phyloP scores from a whole-genome alignment of 208 protist species.

The Naegleria lovaniensis region DNA sequence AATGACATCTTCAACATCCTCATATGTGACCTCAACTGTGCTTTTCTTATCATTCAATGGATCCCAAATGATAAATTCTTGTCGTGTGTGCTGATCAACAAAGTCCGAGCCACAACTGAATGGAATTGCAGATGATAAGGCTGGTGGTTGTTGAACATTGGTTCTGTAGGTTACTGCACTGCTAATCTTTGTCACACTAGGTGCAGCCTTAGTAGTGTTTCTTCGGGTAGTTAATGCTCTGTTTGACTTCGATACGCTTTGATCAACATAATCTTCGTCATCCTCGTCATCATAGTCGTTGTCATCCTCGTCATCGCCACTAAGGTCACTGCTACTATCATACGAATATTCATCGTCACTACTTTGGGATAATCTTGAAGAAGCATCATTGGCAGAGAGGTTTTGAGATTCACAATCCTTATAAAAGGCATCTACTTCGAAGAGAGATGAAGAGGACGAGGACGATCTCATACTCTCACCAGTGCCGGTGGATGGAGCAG shows the following conservation, averaged over 20 bases:
- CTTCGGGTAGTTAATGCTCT: no score
- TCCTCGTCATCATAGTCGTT: background rate
- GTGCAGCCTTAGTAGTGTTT: no score
- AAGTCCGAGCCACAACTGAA: background rate
- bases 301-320: background rate
- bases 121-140: background rate
- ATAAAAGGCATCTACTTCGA: background rate
- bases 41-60: background rate
- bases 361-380: background rate
- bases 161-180: no score
- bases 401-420: background rate
- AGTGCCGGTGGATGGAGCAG: background rate
- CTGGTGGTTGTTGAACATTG: no score
- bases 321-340: background rate
- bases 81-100: background rate
- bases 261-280: no score
- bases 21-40: background rate
- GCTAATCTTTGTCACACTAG: no score
- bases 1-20: background rate
- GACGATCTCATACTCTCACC: background rate
- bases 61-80: background rate
- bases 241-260: no score
- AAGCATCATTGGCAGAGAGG: background rate
- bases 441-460: no score
- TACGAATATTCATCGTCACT: background rate